Evolutionary conservation across 805 yeast species (phyloP).

Genomic region (Kurtzmaniella fragi): DNA sequence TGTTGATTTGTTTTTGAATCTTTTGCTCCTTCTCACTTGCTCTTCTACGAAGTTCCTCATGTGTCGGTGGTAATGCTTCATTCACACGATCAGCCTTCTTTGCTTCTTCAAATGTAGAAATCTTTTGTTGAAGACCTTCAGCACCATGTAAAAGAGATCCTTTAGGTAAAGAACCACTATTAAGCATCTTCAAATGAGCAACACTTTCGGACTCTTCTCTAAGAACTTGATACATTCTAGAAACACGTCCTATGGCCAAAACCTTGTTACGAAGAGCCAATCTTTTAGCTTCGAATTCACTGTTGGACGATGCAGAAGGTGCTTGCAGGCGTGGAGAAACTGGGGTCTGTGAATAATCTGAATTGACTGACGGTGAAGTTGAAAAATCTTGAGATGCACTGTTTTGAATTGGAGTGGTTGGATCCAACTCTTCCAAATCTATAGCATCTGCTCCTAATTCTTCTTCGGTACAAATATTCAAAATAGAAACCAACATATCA

Average conservation of each 20-base stretch:
- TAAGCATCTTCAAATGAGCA: constrained; percentile 64
- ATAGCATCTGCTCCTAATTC: constrained; percentile 78
- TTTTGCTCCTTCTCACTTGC: constrained; percentile 44
- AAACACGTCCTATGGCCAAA: constrained; percentile 92
- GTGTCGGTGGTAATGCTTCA: constrained; percentile 84
- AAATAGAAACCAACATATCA: constrained; percentile 83
- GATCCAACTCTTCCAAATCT: constrained; percentile 31
- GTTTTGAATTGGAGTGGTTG: constrained; percentile 16
- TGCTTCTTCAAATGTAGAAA: constrained; percentile 78
- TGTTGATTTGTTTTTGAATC: constrained; percentile 31
- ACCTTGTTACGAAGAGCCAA: constrained; percentile 77
- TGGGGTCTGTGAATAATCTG: constrained; percentile 4
- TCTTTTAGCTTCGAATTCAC: constrained; percentile 28
- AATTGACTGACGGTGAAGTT: background rate
- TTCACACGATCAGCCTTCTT: constrained; percentile 71
- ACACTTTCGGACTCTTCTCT: constrained; percentile 87
- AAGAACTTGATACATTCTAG: constrained; percentile 84
- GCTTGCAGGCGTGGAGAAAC: constrained; percentile 4
- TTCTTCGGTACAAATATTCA: constrained; percentile 93
- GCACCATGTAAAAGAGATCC: constrained; percentile 82
- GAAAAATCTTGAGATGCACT: constrained; percentile 1
- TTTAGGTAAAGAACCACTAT: constrained; percentile 78
- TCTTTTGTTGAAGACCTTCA: constrained; percentile 67
- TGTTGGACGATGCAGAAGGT: constrained; percentile 14
- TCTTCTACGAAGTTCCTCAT: constrained; percentile 46